Conservation (phyloP, 495 filamentous ascomycete genomes). For the Choiromyces venosus region DNA sequence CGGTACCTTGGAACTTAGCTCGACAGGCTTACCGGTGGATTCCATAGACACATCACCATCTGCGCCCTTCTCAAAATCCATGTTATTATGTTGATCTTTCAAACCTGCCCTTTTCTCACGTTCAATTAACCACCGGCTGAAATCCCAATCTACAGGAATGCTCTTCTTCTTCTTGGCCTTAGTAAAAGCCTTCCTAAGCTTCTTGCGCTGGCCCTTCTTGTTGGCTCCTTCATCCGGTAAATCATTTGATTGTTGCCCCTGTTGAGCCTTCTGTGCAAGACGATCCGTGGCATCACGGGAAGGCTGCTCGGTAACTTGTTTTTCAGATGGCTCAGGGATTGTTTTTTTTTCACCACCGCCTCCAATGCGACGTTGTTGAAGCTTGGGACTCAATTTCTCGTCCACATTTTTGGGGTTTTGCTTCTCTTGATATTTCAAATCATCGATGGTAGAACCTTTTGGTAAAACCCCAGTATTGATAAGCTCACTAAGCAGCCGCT, state of each 20-base stretch:
- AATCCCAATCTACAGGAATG: constrained; percentile 12
- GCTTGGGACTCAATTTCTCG: neutral
- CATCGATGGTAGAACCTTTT: neutral
- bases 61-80: constrained; percentile 7
- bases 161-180: constrained; percentile 25
- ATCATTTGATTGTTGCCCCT: neutral
- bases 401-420: neutral
- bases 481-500: constrained; percentile 10
- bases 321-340: neutral
- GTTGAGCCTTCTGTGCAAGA: neutral
- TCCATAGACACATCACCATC: constrained; percentile 16
- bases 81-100: neutral
- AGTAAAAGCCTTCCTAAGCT: constrained; percentile 22
- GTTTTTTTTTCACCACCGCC: neutral
- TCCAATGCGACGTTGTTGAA: neutral
- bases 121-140: constrained; percentile 16
- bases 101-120: constrained; percentile 15
- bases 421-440: neutral
- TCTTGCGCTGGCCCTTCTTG: constrained; percentile 13
- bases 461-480: constrained; percentile 16
- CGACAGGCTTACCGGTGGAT: neutral
- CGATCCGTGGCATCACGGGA: no score
- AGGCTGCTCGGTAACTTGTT: neutral
- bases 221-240: neutral
- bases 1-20: neutral